Base-by-base conservation (phyloP, 805 yeast genomes). In the Lachancea quebecensis region DNA sequence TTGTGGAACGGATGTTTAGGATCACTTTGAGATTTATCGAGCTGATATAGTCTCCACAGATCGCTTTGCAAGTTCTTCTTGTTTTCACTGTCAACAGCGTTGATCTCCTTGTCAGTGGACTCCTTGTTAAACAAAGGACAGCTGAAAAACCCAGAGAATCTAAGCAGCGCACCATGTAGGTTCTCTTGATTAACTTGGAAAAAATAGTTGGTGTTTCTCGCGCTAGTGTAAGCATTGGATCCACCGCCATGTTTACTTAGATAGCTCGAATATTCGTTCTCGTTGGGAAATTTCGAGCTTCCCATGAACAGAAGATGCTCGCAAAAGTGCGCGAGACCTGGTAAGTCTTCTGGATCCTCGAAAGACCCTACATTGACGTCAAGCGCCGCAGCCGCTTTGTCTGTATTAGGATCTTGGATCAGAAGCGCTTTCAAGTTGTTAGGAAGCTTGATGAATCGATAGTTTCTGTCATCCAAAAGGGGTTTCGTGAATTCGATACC, bases 1-100 rank as follows among this genome's bases (percentile, higher is more conserved):
- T 87, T 85, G 58, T 81, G 79, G 64, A 78, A 85, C 0, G 98
- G 97, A 65, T 93, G 98, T 0, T 67, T 57, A 1, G 79, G 77
- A 61, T 84, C 87, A 14, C 93, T 73, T 32, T 82, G 69, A 41
- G 82, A 74, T 66, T 86, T 85, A 45, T 85, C 90, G 42, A 91
- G 71, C 67, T 91, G 98, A 57, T 82, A 82, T 40, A 87, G 67
- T 57, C 98, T 78, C 97, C 98, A 89, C 38, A 68, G 60, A 64
- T 91, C 99, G 60, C 75, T 84, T 64, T 91, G 98, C 42, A 93
- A 70, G 62, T 91, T 91, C 68, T 93, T 91, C 63, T 89, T 91
- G 69, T 91, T 88, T 67, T 91, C 99, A 33, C 95, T 85, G 65
- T 91, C 96, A 9, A 91, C 98, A 1, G 98, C 98, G 51, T 81